Conservation (phyloP, 768 basidiomycete species). For the Melanogaster broomeanus region DNA sequence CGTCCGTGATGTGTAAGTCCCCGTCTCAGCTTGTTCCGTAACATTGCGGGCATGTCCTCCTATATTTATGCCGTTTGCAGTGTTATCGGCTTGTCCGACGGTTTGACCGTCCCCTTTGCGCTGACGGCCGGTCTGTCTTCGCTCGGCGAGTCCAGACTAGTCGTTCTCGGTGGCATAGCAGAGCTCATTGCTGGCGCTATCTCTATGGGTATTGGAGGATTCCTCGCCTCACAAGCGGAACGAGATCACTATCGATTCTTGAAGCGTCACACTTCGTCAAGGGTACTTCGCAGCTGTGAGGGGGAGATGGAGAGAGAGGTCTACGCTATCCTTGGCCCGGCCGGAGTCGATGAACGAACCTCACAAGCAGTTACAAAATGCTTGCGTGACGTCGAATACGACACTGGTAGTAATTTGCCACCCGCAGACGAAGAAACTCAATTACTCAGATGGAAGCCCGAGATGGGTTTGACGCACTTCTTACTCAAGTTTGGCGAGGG, state of each 20-base stretch:
- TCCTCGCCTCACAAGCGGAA: conserved; percentile 96
- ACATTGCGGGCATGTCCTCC: no score
- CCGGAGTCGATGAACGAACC: conserved; percentile 85
- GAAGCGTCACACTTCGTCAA: conserved; percentile 67
- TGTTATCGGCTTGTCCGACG: conserved; percentile 89
- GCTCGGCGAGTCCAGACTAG: conserved; percentile 86
- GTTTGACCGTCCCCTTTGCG: conserved; percentile 90
- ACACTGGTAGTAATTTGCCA: conserved; percentile 26
- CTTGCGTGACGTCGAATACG: conserved; percentile 67
- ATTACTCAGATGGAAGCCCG: conserved; percentile 64
- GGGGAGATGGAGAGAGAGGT: conserved; percentile 98
- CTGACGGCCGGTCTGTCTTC: conserved; percentile 87
- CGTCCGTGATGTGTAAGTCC: conserved; percentile 78
- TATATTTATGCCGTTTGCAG: no score
- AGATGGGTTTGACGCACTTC: conserved; percentile 90
- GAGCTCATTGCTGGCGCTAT: conserved; percentile 97
- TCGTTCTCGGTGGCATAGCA: conserved; percentile 91
- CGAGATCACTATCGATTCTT: conserved; percentile 92
- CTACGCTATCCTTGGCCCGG: conserved; percentile 78
- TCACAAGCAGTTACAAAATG: conserved; percentile 78
- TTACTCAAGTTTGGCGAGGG: conserved; percentile 96
- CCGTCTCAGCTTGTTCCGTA: background rate
- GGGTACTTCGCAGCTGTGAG: conserved; percentile 86
- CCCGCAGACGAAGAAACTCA: conserved; percentile 55
- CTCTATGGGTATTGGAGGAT: conserved; percentile 98